Conservation (phyloP, 257 asterid genomes). For the Plantago major region DNA sequence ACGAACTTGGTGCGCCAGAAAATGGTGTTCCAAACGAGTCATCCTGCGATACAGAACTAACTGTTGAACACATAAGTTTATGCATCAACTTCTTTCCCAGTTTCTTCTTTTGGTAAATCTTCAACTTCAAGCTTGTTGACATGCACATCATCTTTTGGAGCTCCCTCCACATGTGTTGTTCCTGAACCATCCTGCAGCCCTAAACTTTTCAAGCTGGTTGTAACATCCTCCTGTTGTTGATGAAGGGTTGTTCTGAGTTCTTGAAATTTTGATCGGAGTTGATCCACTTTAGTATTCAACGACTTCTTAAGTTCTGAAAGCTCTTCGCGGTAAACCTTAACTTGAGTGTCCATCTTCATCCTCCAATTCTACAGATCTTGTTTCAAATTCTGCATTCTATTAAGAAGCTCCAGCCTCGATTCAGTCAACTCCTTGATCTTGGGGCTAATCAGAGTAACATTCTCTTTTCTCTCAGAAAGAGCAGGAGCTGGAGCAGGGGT, state of each 20-base stretch:
- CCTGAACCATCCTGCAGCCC: constrained; percentile 67
- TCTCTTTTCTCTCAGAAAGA: constrained; percentile 34
- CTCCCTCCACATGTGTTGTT: constrained; percentile 32
- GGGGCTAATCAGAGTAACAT: constrained; percentile 32
- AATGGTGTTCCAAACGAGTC: too few relatives aligned
- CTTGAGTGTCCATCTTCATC: constrained; percentile 76
- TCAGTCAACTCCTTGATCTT: constrained; percentile 50
- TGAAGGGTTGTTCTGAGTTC: constrained; percentile 78
- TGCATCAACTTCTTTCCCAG: too few relatives aligned
- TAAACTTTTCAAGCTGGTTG: constrained; percentile 58
- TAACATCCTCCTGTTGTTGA: constrained; percentile 94
- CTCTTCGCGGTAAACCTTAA: constrained; percentile 73
- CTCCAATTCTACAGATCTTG: constrained; percentile 91
- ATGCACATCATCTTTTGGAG: constrained; percentile 10
- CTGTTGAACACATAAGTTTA: too few relatives aligned
- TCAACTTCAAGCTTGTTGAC: too few relatives aligned
- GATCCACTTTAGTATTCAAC: constrained; percentile 73
- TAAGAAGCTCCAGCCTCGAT: constrained; percentile 48
- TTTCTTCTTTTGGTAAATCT: too few relatives aligned
- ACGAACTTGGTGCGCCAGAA: too few relatives aligned
- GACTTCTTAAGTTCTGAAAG: constrained; percentile 71
- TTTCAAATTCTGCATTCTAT: constrained; percentile 43
- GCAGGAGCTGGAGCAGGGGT: constrained; percentile 15
- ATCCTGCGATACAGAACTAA: too few relatives aligned
- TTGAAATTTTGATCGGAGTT: constrained; percentile 88